Evolutionary conservation across 2,329 filamentous ascomycete genomes (phyloP), one percentile per base, ranked within the genome.

Genomic region (Aspergillus sp.): DNA sequence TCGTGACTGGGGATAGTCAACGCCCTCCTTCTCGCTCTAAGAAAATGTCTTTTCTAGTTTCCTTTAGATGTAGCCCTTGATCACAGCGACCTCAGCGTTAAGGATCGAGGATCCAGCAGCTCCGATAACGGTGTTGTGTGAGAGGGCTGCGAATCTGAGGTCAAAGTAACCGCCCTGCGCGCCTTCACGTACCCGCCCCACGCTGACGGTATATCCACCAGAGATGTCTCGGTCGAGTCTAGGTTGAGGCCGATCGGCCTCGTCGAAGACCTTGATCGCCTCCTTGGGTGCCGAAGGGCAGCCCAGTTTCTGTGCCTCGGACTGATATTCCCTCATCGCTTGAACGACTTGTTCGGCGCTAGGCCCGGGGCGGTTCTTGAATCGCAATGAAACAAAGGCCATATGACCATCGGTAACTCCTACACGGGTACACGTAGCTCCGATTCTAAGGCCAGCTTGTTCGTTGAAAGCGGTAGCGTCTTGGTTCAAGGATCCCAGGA

Each of bases 361-460:
- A 3, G 94, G 94, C 5, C 87, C 80, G 1, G 91, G 90, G 42
- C 89, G 85, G 68, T 87, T 87, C 73, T 86, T 85, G 77, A 98
- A 98, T 57, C 86, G 84, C 63, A 98, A 82, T 7, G 91, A 95
- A 10, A 98, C 92, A 73, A 93, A 97, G n/a, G 91, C 93, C 57
- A 90, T 96, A 80, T 98, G 95, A 49, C 95, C 95, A 73, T 98
- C 94, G 59, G 96, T 85, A 18, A 98, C 95, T n/a, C 92, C 86
- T 2, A 98, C 95, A 63, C 95, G 88, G 72, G 95, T 98, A 81
- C 95, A 98, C 3, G 93, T 88, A 11, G 92, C 94, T 4, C 89
- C 92, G 57, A 98, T 88, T 65, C 86, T 86, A 60, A 98, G 85
- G 50, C 82, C 81, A 14, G 81, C 78, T 77, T 96, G 91, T 73